phyloP scores from a whole-genome alignment of 106 monocot genomes.

The Dactylorhiza incarnata region DNA sequence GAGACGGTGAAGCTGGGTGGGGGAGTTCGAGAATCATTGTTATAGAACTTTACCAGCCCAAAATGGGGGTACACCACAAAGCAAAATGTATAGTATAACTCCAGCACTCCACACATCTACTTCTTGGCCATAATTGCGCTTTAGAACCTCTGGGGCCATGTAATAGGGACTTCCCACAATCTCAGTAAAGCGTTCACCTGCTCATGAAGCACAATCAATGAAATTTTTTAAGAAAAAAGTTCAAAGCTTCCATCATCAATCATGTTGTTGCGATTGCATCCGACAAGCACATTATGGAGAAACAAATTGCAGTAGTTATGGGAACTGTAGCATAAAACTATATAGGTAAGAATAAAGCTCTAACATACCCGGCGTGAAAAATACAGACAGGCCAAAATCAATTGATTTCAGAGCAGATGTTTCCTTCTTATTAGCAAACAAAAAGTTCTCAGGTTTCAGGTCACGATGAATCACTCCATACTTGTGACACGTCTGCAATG shows the following conservation, averaged over 20 bases:
- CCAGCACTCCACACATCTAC: slow-evolving; percentile 19
- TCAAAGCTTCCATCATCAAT: neutral
- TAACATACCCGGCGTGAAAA: slow-evolving; percentile 36
- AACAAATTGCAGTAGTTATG: neutral
- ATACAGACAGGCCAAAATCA: slow-evolving; percentile 51
- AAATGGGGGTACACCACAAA: slow-evolving; percentile 16
- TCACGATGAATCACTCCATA: slow-evolving; percentile 56
- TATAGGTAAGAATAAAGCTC: neutral
- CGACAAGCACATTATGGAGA: neutral
- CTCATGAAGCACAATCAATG: neutral
- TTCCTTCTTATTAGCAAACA: slow-evolving; percentile 49
- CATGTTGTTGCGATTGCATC: neutral
- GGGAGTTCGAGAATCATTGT: neutral
- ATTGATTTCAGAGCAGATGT: slow-evolving; percentile 42
- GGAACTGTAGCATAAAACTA: neutral
- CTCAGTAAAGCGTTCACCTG: slow-evolving; percentile 14
- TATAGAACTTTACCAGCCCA: slow-evolving; percentile 10
- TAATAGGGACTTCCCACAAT: slow-evolving; percentile 21
- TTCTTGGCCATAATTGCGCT: slow-evolving; percentile 14
- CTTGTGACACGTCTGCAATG: slow-evolving; percentile 41
- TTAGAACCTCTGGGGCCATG: slow-evolving; percentile 18
- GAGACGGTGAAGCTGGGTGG: neutral
- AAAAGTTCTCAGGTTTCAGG: slow-evolving; percentile 52
- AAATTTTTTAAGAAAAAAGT: neutral
- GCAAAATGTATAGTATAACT: slow-evolving; percentile 19